Base-by-base conservation (phyloP, 1,284 basidiomycete genomes). In the Puccinia sorghi region DNA sequence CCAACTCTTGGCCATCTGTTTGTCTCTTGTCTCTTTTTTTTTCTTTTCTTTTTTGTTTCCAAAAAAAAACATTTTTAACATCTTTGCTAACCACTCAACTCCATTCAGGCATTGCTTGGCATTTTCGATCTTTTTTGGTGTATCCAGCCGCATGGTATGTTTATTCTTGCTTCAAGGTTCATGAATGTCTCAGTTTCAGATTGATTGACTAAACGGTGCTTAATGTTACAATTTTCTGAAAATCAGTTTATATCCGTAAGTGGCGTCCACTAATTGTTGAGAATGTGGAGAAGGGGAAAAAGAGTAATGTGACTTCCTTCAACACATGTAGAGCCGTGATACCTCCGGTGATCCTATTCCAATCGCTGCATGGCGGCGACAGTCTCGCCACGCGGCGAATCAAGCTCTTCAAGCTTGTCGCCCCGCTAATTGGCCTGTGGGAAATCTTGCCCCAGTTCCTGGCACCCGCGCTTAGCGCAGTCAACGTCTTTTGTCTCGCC, bases 1-100 rank as follows among this genome's bases (percentile, higher is more conserved):
- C 27, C 77, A 79, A 79, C 27, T 79, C n/a, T 39, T 79, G 27
- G 77, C 77, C 13, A 72, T 79, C 22, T 79, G 77, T 79, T 20
- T 1, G 70, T 64, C 20, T 39, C 48, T 41, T 57, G 32, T n/a
- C 1, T 46, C 69, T 25, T 43, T 12, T 46, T 70, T 57, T 27
- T 56, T 50, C 43, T 17, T 59, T 2, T 22, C 50, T 46, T 27
- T 22, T 46, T 22, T 50, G 22, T 15, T 15, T 41, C 27, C 63
- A 22, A 17, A 13, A 17, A 22, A n/a, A 46, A 48, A 52, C 32
- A 2, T 4, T 32, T 32, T 52, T 20, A 17, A 52, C 50, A 52
- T 22, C 20, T 20, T 61, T 32, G n/a, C 56, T 59, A 25, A 72
- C 15, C n/a, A 54, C 25, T 27, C n/a, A 54, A 20, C 50, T 69